Evolutionary conservation across 805 yeast genomes (phyloP), one percentile per base, ranked within the genome.

Genomic region (Saturnispora zaruensis): DNA sequence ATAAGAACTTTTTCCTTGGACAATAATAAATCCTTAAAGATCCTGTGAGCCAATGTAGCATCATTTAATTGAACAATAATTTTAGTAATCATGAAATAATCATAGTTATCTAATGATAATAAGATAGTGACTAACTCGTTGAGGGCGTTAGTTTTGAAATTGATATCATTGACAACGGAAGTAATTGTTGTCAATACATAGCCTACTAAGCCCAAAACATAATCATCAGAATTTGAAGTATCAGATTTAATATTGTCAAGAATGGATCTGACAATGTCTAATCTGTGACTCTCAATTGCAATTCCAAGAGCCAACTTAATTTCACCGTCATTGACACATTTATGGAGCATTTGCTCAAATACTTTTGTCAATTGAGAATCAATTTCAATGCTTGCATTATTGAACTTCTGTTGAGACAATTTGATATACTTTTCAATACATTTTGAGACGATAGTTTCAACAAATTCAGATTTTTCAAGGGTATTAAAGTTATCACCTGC

Each of bases 391-490:
- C 60, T 53, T 6, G 55, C 44, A 49, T 66, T 68, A 21, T 58
- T 54, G 47, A 72, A 78, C 36, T 64, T 67, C 16, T 67, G 63
- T 59, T 81, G 85, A 2, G 95, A 78, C 53, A 76, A 72, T 40
- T 72, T 67, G 54, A 85, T 85, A 66, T 93, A 93, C 55, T 79
- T 78, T 61, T 85, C 88, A 66, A 93, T 86, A 66, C 97, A 88
- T 65, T 90, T 87, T 24, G 96, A 86, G 25, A 93, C 93, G 59
- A 93, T 86, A 3, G 98, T 91, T 69, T 93, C 96, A 53, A 84
- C 85, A 68, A 78, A 93, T 68, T 91, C 95, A n/a, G 87, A 77
- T 53, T 77, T 73, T 58, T 84, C 88, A 52, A 79, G 72, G 46
- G 89, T 71, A 66, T 90, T 77, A 64, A 93, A 89, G 60, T 78